Percentiles rank a stretch among this genome's conserved stretches.
Evolutionary conservation across 371 early-diverging fungal species (phyloP).

Genomic region (Synchytrium microbalum): DNA sequence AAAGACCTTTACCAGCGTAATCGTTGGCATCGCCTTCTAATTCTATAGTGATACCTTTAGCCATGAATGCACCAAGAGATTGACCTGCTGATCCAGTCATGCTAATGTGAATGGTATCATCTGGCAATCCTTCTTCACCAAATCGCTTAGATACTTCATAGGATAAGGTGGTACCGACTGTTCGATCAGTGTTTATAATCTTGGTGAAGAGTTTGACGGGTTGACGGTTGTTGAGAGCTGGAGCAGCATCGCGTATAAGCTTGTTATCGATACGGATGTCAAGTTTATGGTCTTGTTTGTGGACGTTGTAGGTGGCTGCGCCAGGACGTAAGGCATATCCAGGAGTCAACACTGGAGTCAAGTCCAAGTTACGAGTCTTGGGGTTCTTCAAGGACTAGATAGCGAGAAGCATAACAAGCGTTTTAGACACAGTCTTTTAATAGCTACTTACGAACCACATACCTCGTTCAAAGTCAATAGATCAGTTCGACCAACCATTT

Average conservation of each 20-base stretch:
- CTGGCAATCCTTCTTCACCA: slow-evolving; percentile 79
- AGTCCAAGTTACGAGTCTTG: slow-evolving; percentile 80
- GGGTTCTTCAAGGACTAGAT: slow-evolving; percentile 47
- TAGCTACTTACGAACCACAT: too few relatives aligned
- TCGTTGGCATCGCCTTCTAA: slow-evolving; percentile 97
- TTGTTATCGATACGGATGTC: slow-evolving; percentile 74
- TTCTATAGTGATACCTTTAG: slow-evolving; percentile 81
- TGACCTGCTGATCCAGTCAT: slow-evolving; percentile 94
- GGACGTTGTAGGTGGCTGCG: slow-evolving; percentile 69
- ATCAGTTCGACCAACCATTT: slow-evolving; percentile 92
- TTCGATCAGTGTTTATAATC: slow-evolving; percentile 91
- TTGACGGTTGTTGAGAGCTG: slow-evolving; percentile 43
- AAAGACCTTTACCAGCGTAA: slow-evolving; percentile 96
- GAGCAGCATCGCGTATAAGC: slow-evolving; percentile 70
- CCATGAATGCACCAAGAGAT: slow-evolving; percentile 90
- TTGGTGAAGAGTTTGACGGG: slow-evolving; percentile 53
- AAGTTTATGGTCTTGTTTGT: slow-evolving; percentile 80
- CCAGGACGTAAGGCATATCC: slow-evolving; percentile 79
- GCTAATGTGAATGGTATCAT: slow-evolving; percentile 74
- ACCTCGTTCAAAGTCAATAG: slow-evolving; percentile 62
- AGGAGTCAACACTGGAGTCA: slow-evolving; percentile 80
- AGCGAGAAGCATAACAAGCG: too few relatives aligned
- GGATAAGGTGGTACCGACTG: slow-evolving; percentile 82
- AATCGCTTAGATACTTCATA: slow-evolving; percentile 75
- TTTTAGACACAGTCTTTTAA: too few relatives aligned